phyloP scores from a whole-genome alignment of 2,329 filamentous ascomycete genomes.

The Knoxdaviesia proteae region DNA sequence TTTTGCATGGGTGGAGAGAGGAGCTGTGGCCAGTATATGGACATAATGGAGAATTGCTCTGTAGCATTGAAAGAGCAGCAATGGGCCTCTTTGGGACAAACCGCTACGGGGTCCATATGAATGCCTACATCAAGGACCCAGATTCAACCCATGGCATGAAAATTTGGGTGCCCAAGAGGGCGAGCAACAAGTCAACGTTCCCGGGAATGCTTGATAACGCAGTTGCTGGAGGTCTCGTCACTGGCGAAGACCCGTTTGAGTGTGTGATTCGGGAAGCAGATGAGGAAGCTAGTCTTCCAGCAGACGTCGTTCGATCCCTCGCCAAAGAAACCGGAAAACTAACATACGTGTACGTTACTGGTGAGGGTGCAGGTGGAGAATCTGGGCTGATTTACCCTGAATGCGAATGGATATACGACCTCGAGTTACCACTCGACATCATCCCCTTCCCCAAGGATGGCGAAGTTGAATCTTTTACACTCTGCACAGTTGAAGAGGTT shows the following conservation, averaged over 20 bases:
- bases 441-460: conserved; percentile 61
- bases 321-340: conserved; percentile 46
- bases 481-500: conserved; percentile 61
- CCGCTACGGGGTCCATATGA: conserved; percentile 68
- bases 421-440: conserved; percentile 50
- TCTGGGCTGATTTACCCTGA: conserved; percentile 71
- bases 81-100: conserved; percentile 54
- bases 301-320: conserved; percentile 39
- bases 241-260: conserved; percentile 61
- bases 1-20: conserved; percentile 60
- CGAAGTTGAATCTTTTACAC: conserved; percentile 70
- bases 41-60: conserved; percentile 38
- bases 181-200: conserved; percentile 66
- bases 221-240: conserved; percentile 60
- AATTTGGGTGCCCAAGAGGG: conserved; percentile 68
- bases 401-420: conserved; percentile 76
- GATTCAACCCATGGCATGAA: conserved; percentile 33
- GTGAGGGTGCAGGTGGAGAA: conserved; percentile 59
- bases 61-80: conserved; percentile 59
- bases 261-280: conserved; percentile 68
- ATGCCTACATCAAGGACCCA: conserved; percentile 37
- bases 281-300: conserved; percentile 72
- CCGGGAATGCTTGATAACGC: conserved; percentile 89
- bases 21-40: conserved; percentile 66
- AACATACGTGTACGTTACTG: conserved; percentile 69